phyloP scores from a whole-genome alignment of 495 filamentous ascomycete species.

The Penicillium roqueforti region DNA sequence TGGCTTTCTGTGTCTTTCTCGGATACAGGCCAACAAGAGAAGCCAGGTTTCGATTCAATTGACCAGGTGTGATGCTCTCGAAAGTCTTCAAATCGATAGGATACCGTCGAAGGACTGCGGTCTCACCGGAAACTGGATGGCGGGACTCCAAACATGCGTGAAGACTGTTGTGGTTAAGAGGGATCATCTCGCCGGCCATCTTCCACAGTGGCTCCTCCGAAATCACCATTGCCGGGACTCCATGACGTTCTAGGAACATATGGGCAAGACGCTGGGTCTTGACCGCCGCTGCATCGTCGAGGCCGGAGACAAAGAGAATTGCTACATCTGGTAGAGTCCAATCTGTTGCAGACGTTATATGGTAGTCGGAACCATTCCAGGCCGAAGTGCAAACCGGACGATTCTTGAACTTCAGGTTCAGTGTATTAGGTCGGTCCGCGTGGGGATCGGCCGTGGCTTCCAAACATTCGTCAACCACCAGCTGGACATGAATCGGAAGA shows the following conservation, averaged over 20 bases:
- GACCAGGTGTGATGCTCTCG: conserved; percentile 63
- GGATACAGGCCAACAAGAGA: conserved; percentile 54
- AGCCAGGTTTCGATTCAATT: conserved; percentile 72
- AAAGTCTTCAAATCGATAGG: conserved; percentile 74
- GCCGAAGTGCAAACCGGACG: conserved; percentile 41
- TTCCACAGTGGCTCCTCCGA: conserved; percentile 56
- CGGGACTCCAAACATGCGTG: conserved; percentile 69
- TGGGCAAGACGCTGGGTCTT: conserved; percentile 53
- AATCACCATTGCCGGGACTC: conserved; percentile 63
- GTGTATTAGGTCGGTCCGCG: conserved; percentile 38
- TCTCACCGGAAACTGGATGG: conserved; percentile 45
- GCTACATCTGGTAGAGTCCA: conserved; percentile 71
- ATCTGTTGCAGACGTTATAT: conserved; percentile 40
- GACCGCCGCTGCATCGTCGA: conserved; percentile 45
- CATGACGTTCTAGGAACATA: conserved; percentile 61
- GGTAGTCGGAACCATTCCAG: conserved; percentile 46
- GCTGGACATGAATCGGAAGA: conserved; percentile 69
- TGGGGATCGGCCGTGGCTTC: conserved; percentile 46
- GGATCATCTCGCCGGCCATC: conserved; percentile 37
- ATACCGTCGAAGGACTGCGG: conserved; percentile 52
- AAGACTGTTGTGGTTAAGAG: conserved; percentile 51
- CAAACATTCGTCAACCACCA: conserved; percentile 69
- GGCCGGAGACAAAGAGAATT: conserved; percentile 59
- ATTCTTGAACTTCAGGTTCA: conserved; percentile 59
- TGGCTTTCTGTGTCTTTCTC: conserved; percentile 26